Conservation (phyloP, 2,329 filamentous ascomycete species). For the Colletotrichum paranaense region DNA sequence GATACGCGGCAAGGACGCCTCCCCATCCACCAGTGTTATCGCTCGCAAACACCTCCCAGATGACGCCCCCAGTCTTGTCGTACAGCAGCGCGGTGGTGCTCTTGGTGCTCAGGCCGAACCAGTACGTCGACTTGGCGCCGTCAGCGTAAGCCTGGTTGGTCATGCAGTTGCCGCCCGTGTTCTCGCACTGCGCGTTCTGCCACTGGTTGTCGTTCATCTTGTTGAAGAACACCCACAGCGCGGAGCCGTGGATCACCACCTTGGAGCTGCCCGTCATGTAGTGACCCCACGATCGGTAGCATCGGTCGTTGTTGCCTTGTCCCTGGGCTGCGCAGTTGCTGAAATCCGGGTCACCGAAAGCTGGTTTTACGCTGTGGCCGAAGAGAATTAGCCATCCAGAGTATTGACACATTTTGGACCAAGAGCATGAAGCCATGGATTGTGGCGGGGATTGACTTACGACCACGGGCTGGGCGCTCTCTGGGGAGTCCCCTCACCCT, state of each 20-base stretch:
- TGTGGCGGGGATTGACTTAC: conserved; percentile 2
- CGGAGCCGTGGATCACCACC: conserved; percentile 46
- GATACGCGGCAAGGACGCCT: conserved; percentile 44
- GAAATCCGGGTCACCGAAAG: conserved; percentile 39
- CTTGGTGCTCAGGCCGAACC: conserved; percentile 44
- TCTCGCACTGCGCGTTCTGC: conserved; percentile 38
- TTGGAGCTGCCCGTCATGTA: conserved; percentile 39
- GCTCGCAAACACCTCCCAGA: conserved; percentile 33
- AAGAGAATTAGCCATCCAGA: conserved; percentile 32
- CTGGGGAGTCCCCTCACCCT: conserved; percentile 45
- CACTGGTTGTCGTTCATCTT: conserved; percentile 41
- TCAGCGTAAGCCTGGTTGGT: conserved; percentile 40
- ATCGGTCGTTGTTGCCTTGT: conserved; percentile 39
- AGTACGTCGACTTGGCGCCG: conserved; percentile 39
- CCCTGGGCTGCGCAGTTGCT: conserved; percentile 37
- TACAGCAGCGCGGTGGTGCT: conserved; percentile 43
- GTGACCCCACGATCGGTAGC: conserved; percentile 41
- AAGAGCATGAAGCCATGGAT: conserved; percentile 39
- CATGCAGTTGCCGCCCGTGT: conserved; percentile 41
- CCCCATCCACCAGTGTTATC: conserved; percentile 44
- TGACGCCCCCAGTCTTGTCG: conserved; percentile 38
- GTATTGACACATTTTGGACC: conserved; percentile 42
- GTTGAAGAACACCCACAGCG: conserved; percentile 50
- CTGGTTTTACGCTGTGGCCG: conserved; percentile 27
- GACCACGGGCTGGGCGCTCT: conserved; percentile 53